phyloP scores from a whole-genome alignment of 345 rosid genomes.

The Syzygium aromaticum region DNA sequence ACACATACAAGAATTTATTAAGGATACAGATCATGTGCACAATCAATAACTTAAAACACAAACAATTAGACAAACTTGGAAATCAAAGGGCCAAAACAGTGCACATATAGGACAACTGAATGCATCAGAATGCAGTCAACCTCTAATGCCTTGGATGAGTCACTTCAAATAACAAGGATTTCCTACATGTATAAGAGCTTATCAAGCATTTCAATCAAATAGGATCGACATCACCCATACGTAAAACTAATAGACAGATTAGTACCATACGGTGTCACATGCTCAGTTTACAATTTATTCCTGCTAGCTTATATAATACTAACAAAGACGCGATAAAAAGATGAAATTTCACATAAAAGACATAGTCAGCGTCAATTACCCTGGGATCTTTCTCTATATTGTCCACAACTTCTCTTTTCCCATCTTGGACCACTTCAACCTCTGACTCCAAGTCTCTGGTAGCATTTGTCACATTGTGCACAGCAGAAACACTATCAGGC shows the following conservation, averaged over 20 bases:
- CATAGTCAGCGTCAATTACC: slow-evolving; percentile 27
- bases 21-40: background rate
- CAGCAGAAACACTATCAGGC: slow-evolving; percentile 79
- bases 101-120: background rate
- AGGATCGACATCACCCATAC: background rate
- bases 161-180: background rate
- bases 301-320: background rate
- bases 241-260: background rate
- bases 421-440: slow-evolving; percentile 65
- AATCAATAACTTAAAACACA: background rate
- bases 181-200: background rate
- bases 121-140: background rate
- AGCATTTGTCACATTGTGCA: slow-evolving; percentile 49
- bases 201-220: background rate
- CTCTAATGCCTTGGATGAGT: background rate
- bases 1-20: background rate
- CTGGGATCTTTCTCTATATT: slow-evolving; percentile 38
- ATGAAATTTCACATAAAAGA: background rate
- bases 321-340: background rate
- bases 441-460: slow-evolving; percentile 86
- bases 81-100: background rate
- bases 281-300: background rate
- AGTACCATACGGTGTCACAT: background rate
- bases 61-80: background rate
- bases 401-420: slow-evolving; percentile 88